Evolutionary conservation across 495 filamentous ascomycete species (phyloP).

Genomic region (Chaetomium cochliodes): DNA sequence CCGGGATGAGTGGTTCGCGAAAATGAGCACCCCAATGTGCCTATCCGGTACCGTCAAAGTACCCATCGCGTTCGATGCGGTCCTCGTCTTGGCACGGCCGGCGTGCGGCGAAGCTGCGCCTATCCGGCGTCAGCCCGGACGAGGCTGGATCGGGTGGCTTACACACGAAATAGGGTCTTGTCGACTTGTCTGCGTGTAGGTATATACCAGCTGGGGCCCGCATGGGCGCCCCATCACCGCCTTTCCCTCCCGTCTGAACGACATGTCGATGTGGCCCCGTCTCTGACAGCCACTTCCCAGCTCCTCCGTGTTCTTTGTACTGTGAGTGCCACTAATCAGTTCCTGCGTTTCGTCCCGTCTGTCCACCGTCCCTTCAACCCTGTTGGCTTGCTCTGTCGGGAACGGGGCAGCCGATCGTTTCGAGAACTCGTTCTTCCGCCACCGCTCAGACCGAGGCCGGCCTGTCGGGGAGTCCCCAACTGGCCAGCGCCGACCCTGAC

Average conservation of each 20-base stretch:
- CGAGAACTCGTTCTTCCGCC: slow-evolving; percentile 16
- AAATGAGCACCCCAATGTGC: too few species aligned
- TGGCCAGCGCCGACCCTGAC: not conserved
- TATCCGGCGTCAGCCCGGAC: slow-evolving; percentile 5
- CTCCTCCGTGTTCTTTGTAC: not conserved
- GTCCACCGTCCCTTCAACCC: not conserved
- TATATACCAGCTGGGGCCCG: not conserved
- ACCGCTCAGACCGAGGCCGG: slow-evolving; percentile 18
- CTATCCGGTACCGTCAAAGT: too few species aligned
- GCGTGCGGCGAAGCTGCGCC: not conserved
- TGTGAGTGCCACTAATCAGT: slow-evolving; percentile 9
- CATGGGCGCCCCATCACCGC: not conserved
- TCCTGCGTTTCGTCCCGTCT: slow-evolving; percentile 3
- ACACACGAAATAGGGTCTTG: not conserved
- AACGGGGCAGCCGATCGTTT: slow-evolving; percentile 17
- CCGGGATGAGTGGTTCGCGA: not conserved
- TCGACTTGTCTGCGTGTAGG: too few species aligned
- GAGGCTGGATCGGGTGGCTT: not conserved
- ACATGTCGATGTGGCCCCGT: not conserved
- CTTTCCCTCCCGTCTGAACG: not conserved
- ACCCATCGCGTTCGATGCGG: not conserved
- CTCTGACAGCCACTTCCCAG: not conserved
- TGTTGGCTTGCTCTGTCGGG: not conserved
- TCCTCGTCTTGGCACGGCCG: slow-evolving; percentile 2
- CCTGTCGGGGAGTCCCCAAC: not conserved